Percentiles rank a stretch among this genome's conserved stretches.
Conservation (phyloP, 306 rosid species). For the Rubus idaeus region DNA sequence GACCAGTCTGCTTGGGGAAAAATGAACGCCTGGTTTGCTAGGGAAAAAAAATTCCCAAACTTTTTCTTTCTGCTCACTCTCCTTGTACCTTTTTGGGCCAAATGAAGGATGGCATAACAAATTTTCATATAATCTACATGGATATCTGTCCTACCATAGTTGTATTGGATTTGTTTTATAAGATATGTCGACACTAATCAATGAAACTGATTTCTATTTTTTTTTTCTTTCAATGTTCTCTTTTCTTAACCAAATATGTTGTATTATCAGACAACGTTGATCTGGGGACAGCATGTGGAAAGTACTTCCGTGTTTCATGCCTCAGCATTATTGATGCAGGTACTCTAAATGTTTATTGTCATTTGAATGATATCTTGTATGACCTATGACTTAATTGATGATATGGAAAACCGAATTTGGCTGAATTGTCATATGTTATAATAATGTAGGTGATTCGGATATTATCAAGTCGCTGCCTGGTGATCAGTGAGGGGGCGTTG, state of each 20-base stretch:
- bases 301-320: conserved; percentile 25
- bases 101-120: too few relatives aligned
- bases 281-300: conserved; percentile 27
- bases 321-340: conserved; percentile 32
- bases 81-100: too few relatives aligned
- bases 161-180: too few relatives aligned
- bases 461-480: conserved; percentile 44
- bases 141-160: too few relatives aligned
- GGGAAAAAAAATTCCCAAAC: too few relatives aligned
- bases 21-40: too few relatives aligned
- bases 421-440: not conserved
- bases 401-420: not conserved
- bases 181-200: too few relatives aligned
- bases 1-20: too few relatives aligned
- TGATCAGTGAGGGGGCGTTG: conserved; percentile 30
- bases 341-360: not conserved
- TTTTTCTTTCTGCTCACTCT: too few relatives aligned
- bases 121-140: too few relatives aligned
- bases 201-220: not conserved
- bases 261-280: conserved; percentile 26
- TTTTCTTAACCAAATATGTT: not conserved
- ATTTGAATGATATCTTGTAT: too few relatives aligned
- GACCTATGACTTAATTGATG: too few relatives aligned
- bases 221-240: not conserved
- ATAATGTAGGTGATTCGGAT: conserved; percentile 45